Base-by-base conservation (phyloP, 108 stramenopile genomes). In the Stephanodiscus triporus region DNA sequence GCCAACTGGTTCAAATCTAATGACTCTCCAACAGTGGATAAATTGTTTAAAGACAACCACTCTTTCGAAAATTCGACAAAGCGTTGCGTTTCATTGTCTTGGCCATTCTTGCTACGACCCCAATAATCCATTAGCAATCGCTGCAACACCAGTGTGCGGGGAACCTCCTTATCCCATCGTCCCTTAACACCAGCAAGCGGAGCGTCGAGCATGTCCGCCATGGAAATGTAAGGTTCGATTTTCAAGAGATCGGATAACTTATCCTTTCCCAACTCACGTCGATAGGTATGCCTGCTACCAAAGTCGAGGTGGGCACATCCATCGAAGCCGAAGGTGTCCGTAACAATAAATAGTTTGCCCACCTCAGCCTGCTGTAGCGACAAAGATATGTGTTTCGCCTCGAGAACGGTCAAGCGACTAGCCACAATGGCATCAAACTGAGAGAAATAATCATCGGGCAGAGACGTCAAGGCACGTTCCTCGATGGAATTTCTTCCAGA, bases 361-460 rank as follows among this genome's bases (percentile, higher is more conserved):
- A 63, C 66, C 0, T 75, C 63, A 16, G 75, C 55, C 53, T 76
- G 32, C 22, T 66, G 38, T 1, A 82, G 74, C 6, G 65, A 68
- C 24, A 36, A 24, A 6, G 91, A 68, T 37, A 95, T 73, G 36
- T 86, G 87, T 48, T 76, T 80, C 23, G 89, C 90, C 57, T 95
- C 83, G 1, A 57, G 70, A 36, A 86, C 73, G n/a, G 63, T 64
- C 49, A 90, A 48, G 50, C 82, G 79, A 30, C 90, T 92, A n/a
- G 95, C 95, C 9, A 96, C 78, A 51, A 96, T 84, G 38, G 94
- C 85, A 63, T 89, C 78, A 83, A 93, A 98, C 49, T 81, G 64
- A 36, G 76, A 48, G 66, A 98, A 86, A 66, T 76, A 90, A 16
- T 83, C 81, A 61, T 91, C 91, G 3, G 85, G 76, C 30, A 92